Percentiles rank a stretch among this genome's conserved stretches.
phyloP scores from a whole-genome alignment of 2,329 filamentous ascomycete genomes.

The Fusarium ambrosium region DNA sequence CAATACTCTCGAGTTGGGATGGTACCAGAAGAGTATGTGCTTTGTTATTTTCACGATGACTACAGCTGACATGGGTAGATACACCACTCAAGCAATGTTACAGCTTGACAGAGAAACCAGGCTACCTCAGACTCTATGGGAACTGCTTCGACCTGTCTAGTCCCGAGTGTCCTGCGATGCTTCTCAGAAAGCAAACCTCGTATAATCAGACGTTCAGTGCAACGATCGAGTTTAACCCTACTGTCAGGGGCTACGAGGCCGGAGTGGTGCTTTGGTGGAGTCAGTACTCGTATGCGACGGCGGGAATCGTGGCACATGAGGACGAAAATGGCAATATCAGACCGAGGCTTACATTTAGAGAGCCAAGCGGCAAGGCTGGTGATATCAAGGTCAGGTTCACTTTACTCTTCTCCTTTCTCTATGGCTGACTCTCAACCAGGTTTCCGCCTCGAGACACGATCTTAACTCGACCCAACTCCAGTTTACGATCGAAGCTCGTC shows the following conservation, averaged over 20 bases:
- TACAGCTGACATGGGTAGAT: constrained; percentile 21
- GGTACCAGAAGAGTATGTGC: constrained; percentile 46
- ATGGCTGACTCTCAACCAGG: constrained; percentile 4
- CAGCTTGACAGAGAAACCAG: constrained; percentile 59
- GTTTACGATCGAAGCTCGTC: constrained; percentile 3
- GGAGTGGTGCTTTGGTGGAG: constrained; percentile 69
- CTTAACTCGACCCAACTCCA: not conserved
- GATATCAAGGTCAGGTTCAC: constrained; percentile 20
- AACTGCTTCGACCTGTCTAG: constrained; percentile 65
- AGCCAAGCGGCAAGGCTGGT: constrained; percentile 6
- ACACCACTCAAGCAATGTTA: constrained; percentile 53
- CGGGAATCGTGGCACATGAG: constrained; percentile 39
- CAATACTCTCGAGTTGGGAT: constrained; percentile 37
- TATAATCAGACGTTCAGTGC: constrained; percentile 58
- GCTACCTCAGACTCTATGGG: constrained; percentile 63
- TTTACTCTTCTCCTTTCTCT: rapidly evolving
- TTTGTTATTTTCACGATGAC: rapidly evolving
- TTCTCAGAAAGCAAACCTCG: constrained; percentile 67
- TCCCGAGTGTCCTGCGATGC: constrained; percentile 64
- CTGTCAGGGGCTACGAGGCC: constrained; percentile 61
- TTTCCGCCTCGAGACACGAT: not conserved
- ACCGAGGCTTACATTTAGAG: constrained; percentile 9
- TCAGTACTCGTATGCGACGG: constrained; percentile 55
- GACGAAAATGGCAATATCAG: not conserved
- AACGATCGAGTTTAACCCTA: constrained; percentile 61